Evolutionary conservation across 371 early-diverging fungal genomes (phyloP), one percentile per base, ranked within the genome.

Genomic region (Smittium mucronatum): DNA sequence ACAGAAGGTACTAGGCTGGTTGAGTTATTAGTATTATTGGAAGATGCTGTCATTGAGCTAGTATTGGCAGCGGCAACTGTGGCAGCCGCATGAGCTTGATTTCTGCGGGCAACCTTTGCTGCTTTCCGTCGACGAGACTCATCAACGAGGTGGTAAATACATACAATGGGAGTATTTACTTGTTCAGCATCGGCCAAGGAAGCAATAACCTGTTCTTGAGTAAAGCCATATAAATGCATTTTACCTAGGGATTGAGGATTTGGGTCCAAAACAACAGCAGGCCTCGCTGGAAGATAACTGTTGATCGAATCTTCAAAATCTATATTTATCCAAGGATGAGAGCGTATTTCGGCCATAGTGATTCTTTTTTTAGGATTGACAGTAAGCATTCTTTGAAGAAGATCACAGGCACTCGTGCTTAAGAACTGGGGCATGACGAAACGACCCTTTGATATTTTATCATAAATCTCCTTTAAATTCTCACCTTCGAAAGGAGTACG

Each of bases 401-500:
- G 57, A 69, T 72, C 63, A 36, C 72, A 71, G 2, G 76, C 73
- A 25, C 74, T 75, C 36, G 71, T 74, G 70, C 74, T 76, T 66
- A 75, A 67, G 35, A 70, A 72, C 16, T 72, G 75, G 5, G 76
- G 78, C 71, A 76, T 71, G 31, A 68, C 72, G 68, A 78, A 80
- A 25, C 66, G 61, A 35, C 80, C 80, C 21, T 70, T 89, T 84
- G 74, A 87, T 81, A 80, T 98, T 88, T 80, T 89, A 89, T 81
- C 94, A 91, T 77, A 97, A 89, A n/a, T 95, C 94, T 74, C 93
- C 87, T 76, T 93, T 90, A 74, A 92, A 64, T 93, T 95, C 2
- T 85, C 83, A 60, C 91, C 97, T 72, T 95, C 94, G 77, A 99
- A 99, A 0, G 99, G 99, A 25, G 97, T 94, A 68, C 84, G 83